Evolutionary conservation across 1,284 basidiomycete genomes (phyloP).

Genomic region (Malassezia sympodialis): DNA sequence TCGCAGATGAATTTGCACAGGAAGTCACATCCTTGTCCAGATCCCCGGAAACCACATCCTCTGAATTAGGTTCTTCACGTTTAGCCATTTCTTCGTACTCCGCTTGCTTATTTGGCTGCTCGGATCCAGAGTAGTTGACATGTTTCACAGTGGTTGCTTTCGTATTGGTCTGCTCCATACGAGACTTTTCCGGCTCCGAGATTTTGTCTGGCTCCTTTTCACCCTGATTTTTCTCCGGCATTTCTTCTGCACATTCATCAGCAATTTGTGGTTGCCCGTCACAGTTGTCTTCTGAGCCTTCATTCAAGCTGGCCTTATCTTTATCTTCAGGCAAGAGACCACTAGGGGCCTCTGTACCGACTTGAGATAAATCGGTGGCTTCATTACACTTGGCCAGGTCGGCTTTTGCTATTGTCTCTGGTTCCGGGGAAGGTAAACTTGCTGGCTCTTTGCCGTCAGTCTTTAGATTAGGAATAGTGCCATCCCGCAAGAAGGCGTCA

Average conservation of each 20-base stretch:
- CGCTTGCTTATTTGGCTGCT: neutral
- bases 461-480: constrained; percentile 7
- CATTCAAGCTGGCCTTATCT: too few relatives aligned
- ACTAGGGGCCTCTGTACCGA: too few relatives aligned
- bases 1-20: too few relatives aligned
- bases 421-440: neutral
- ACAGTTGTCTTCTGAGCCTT: too few relatives aligned
- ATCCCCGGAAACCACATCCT: neutral
- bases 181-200: too few relatives aligned
- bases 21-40: neutral
- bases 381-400: neutral
- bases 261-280: too few relatives aligned
- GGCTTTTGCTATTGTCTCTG: neutral
- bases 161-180: too few relatives aligned
- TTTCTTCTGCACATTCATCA: too few relatives aligned
- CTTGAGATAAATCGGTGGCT: too few relatives aligned
- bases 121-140: neutral
- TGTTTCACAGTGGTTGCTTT: neutral
- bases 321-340: too few relatives aligned
- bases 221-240: too few relatives aligned
- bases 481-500: constrained; percentile 34
- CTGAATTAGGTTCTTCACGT: neutral
- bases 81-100: neutral
- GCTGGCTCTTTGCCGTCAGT: neutral
- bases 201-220: too few relatives aligned